Evolutionary conservation across 2,329 filamentous ascomycete genomes (phyloP).

Genomic region (Tolypocladium guangdongense): DNA sequence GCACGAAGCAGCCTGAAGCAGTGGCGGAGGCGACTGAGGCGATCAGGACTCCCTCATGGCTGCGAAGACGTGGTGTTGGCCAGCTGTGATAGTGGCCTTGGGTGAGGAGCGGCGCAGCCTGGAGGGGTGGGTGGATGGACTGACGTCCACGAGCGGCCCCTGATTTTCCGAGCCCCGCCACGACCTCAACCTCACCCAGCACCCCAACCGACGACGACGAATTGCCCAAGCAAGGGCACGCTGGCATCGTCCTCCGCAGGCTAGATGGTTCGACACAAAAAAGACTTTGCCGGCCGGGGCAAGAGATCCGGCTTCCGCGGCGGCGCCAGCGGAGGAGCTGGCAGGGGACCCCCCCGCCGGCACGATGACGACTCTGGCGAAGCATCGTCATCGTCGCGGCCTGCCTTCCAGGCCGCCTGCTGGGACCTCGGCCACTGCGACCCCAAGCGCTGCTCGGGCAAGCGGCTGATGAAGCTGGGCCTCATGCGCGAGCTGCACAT

Average conservation of each 20-base stretch:
- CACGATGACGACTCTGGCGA: conserved; percentile 24
- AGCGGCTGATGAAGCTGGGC: conserved; percentile 82
- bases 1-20: not conserved
- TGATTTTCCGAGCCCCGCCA: not conserved
- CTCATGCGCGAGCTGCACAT: conserved; percentile 89
- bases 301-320: conserved; percentile 55
- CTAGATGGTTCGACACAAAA: conserved; percentile 89
- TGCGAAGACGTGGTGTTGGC: not conserved
- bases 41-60: conserved; percentile 3
- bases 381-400: conserved; percentile 22
- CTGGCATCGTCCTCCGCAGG: no score
- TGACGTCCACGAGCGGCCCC: not conserved
- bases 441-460: conserved; percentile 90
- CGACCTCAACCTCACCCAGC: not conserved
- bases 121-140: not conserved
- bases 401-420: conserved; percentile 79
- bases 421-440: conserved; percentile 99
- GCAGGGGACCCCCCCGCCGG: conserved; percentile 36
- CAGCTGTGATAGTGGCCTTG: not conserved
- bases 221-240: not conserved
- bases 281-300: conserved; percentile 64
- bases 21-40: not conserved
- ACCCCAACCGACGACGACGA: not conserved
- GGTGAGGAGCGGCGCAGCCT: not conserved
- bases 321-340: conserved; percentile 36